Evolutionary conservation across 1,139 yeast species (phyloP), one percentile per base, ranked within the genome.

Genomic region (Magnusiomyces tetraspermus): DNA sequence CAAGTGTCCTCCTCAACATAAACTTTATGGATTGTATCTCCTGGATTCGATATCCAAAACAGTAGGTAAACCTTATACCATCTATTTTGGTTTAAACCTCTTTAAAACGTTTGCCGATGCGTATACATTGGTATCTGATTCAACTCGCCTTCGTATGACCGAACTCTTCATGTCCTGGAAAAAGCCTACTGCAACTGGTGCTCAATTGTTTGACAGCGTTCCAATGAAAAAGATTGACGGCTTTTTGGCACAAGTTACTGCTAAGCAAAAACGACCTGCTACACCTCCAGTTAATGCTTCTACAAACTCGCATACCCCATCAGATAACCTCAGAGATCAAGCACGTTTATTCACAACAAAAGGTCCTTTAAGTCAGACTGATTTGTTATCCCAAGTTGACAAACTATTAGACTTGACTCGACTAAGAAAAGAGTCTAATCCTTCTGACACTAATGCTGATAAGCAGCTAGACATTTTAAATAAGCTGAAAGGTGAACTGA

Each of bases 41-140:
- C 71, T 92, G 54, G 98, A 92, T 67, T 89, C 97, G n/a, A 85
- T 92, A 48, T 85, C 95, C 69, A 92, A 92, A 68, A 86, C 83
- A 61, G 83, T 88, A 23, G 97, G 97, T 5, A 78, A 82, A 56
- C 97, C 97, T 1, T 92, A 90, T 66, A 86, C 89, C 37, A 75
- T 81, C 11, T 69, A 85, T 55, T 81, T 90, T 64, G 85, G 89
- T 4, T 63, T 78, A 71, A 83, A 82, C 51, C 72, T 88, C 44
- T 83, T 76, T 69, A 78, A 75, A 60, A 71, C 86, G 2, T 92
- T 84, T 67, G 81, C 87, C 26, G 83, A 80, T 58, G 83, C 90
- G 1, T 94, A 87, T 65, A 78, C 88, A 31, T 71, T 84, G 54
- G 92, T 86, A 42, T 83, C 82, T 61, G 95, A 88, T 60, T 70